A percentile compares a stretch with the other conserved stretches of the same genome.
Evolutionary conservation across 352 stramenopile species (phyloP).

Genomic region (Aphanomyces euteiches): DNA sequence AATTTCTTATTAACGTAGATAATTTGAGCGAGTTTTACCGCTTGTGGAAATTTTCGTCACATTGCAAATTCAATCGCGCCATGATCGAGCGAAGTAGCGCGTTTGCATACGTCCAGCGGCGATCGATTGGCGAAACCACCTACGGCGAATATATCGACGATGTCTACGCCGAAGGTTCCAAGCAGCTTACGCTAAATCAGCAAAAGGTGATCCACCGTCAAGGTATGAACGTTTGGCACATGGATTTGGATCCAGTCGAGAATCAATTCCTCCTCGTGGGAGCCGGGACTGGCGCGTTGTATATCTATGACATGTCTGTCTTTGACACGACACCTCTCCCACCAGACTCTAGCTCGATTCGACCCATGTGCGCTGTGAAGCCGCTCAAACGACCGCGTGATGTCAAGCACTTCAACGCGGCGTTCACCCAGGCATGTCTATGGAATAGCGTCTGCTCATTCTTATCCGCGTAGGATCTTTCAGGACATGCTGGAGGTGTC

Average conservation of each 20-base stretch:
- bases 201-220: slow-evolving; percentile 59
- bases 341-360: slow-evolving; percentile 1
- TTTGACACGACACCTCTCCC: slow-evolving; percentile 39
- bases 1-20: too few relatives aligned
- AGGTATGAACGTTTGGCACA: slow-evolving; percentile 57
- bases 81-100: slow-evolving; percentile 32
- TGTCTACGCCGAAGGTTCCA: slow-evolving; percentile 33
- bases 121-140: slow-evolving; percentile 27
- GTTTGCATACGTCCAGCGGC: slow-evolving; percentile 46
- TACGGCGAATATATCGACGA: slow-evolving; percentile 44
- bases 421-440: slow-evolving; percentile 6
- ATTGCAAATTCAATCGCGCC: not conserved
- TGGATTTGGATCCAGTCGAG: slow-evolving; percentile 56
- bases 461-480: slow-evolving; percentile 2
- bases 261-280: slow-evolving; percentile 58
- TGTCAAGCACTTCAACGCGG: slow-evolving; percentile 39
- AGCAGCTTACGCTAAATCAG: slow-evolving; percentile 15
- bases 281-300: slow-evolving; percentile 51
- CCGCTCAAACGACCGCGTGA: not conserved
- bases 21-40: not conserved
- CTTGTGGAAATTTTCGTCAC: not conserved
- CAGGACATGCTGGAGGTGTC: slow-evolving; percentile 44
- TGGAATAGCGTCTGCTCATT: not conserved
- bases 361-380: slow-evolving; percentile 10
- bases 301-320: slow-evolving; percentile 55